Evolutionary conservation across 768 basidiomycete genomes (phyloP), one percentile per base, ranked within the genome.

Genomic region (Kwoniella sp.): DNA sequence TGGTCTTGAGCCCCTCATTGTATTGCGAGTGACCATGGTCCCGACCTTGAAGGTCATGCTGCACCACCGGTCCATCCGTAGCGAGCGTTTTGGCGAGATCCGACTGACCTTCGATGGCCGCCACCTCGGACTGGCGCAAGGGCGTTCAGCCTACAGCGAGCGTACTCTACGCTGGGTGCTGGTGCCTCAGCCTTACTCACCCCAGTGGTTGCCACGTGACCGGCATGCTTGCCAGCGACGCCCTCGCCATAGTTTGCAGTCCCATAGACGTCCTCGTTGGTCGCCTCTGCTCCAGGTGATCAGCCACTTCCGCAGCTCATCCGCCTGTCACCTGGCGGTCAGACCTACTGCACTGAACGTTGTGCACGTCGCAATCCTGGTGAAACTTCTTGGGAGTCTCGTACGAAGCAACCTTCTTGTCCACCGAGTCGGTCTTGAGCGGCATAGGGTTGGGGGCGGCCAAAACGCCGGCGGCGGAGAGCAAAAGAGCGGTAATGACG

Each of bases 341-440:
- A 31, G 28, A 54, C 52, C 42, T 17, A 54, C 52, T 46, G 15
- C 52, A 54, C 31, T 54, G 52, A 17, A 54, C 52, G 29, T 54
- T 54, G 32, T 54, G 52, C 5, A 31, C 46, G 32, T 54, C 52
- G 17, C 52, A 54, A 22, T 54, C 45, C 39, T 54, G 52, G 27
- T 54, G 52, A 27, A 54, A 47, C 17, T 54, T 46, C 45, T 54
- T 54, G 6, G 52, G 52, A 22, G 52, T 54, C 12, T 54, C 52
- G 26, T 38, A 36, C 7, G 45, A 46, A 5, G 42, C 42, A 5
- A 54, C 45, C 12, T 39, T 40, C 29, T 54, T 54, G 31, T 54
- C 52, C 9, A 54, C 23, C 6, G 29, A 29, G 37, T 54, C 46
- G 14, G 39, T 34, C 10, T 46, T 46, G 9, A 47, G 32, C 14